A percentile compares a stretch with the other conserved stretches of the same genome.
phyloP scores from a whole-genome alignment of 345 rosid species.

The Cochlearia excelsa region DNA sequence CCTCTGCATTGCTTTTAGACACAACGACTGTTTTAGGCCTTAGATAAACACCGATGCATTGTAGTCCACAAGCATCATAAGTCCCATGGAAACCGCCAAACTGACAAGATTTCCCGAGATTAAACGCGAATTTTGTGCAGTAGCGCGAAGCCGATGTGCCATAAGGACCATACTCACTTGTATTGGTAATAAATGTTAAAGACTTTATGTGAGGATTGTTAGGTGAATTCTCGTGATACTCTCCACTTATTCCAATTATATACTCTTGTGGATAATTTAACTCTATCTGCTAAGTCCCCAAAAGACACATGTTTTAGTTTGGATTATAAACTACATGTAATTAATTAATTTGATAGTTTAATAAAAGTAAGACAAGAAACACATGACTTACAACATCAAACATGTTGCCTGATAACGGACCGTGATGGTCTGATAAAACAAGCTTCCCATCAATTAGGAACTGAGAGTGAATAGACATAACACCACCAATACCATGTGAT shows the following conservation, averaged over 20 bases:
- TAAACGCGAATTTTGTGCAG: slow-evolving; percentile 20
- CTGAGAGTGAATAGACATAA: slow-evolving; percentile 35
- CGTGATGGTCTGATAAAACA: slow-evolving; percentile 28
- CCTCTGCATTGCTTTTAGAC: neutral
- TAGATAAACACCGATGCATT: slow-evolving; percentile 33
- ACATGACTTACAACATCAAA: slow-evolving; percentile 31
- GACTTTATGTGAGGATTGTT: slow-evolving; percentile 33
- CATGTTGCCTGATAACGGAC: slow-evolving; percentile 31
- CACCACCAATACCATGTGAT: slow-evolving; percentile 17
- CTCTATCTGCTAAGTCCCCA: slow-evolving; percentile 36
- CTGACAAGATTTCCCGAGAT: slow-evolving; percentile 32
- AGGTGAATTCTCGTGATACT: slow-evolving; percentile 28
- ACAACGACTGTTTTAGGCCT: slow-evolving; percentile 19
- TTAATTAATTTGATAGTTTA: no score
- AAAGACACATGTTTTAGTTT: neutral
- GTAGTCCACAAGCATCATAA: slow-evolving; percentile 26
- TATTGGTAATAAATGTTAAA: slow-evolving; percentile 33
- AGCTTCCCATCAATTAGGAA: slow-evolving; percentile 22
- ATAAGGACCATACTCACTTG: slow-evolving; percentile 31
- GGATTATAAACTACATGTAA: neutral
- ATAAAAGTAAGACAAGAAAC: neutral
- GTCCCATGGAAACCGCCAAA: slow-evolving; percentile 32
- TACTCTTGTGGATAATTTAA: slow-evolving; percentile 30
- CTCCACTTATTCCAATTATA: slow-evolving; percentile 33
- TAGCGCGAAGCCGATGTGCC: slow-evolving; percentile 12